phyloP scores from a whole-genome alignment of 2,329 filamentous ascomycete genomes.

The Penicillium fuscoglaucum region DNA sequence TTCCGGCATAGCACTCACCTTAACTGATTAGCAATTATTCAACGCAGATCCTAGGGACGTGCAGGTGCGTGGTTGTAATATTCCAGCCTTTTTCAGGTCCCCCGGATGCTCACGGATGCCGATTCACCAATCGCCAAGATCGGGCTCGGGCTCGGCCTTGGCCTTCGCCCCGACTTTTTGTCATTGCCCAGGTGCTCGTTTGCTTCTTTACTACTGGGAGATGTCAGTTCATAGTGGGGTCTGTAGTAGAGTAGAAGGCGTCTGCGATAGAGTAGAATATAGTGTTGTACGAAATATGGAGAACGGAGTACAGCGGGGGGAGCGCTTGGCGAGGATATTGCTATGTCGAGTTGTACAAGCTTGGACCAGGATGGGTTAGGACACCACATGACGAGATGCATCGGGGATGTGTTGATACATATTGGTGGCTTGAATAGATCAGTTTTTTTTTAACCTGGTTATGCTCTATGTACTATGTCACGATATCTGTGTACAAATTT shows the following conservation, averaged over 20 bases:
- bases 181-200: neutral
- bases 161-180: neutral
- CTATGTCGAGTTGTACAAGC: neutral
- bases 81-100: neutral
- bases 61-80: slow-evolving; percentile 22
- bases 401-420: neutral
- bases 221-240: neutral
- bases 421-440: neutral
- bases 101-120: slow-evolving; percentile 23
- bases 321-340: neutral
- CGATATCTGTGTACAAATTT: neutral
- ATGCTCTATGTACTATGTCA: neutral
- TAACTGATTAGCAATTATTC: slow-evolving; percentile 2
- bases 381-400: slow-evolving; percentile 4
- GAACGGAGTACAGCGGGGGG: neutral
- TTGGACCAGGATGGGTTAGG: neutral
- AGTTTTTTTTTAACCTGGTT: neutral
- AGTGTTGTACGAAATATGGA: neutral
- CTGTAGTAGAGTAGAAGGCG: neutral
- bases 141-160: slow-evolving; percentile 2
- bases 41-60: slow-evolving; percentile 14
- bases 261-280: neutral
- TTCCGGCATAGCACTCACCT: slow-evolving; percentile 3
- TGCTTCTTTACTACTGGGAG: neutral
- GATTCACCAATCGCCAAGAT: slow-evolving; percentile 16